Conservation (phyloP, 306 rosid genomes). For the Cicer pinnatifidum region DNA sequence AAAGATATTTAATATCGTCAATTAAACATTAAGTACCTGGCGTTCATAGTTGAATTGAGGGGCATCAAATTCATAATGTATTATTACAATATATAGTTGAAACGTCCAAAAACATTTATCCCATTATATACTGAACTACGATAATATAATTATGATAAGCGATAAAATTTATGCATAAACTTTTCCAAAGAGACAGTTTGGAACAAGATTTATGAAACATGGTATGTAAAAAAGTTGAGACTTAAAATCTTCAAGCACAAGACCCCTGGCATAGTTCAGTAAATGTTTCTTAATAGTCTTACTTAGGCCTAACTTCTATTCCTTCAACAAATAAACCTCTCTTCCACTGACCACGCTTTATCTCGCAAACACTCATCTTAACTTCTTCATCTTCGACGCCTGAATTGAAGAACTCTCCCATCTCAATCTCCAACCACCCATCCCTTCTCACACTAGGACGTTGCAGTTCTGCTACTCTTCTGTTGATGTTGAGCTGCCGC, state of each 20-base stretch:
- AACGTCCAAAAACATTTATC: too few relatives aligned
- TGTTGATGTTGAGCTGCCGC: neutral
- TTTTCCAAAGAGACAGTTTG: neutral
- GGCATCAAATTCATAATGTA: too few relatives aligned
- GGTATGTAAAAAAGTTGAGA: too few relatives aligned
- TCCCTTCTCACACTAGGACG: constrained; percentile 55
- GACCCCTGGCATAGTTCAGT: neutral
- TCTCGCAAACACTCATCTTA: constrained; percentile 54
- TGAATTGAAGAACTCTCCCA: constrained; percentile 65
- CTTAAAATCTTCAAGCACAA: neutral
- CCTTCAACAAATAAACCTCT: constrained; percentile 66
- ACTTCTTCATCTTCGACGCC: constrained; percentile 51
- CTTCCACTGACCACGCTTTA: constrained; percentile 52
- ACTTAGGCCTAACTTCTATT: constrained; percentile 68
- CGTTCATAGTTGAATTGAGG: too few relatives aligned
- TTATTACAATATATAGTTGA: too few relatives aligned
- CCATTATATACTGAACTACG: too few relatives aligned
- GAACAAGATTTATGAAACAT: neutral
- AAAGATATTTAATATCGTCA: too few relatives aligned
- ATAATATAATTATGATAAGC: too few relatives aligned
- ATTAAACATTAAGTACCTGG: too few relatives aligned
- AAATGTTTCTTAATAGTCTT: constrained; percentile 13
- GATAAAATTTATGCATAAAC: too few relatives aligned
- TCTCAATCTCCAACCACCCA: constrained; percentile 70
- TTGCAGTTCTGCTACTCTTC: neutral